Evolutionary conservation across 129 eudicot genomes (phyloP), one percentile per base, ranked within the genome.

Genomic region (Saposhnikovia divaricata): DNA sequence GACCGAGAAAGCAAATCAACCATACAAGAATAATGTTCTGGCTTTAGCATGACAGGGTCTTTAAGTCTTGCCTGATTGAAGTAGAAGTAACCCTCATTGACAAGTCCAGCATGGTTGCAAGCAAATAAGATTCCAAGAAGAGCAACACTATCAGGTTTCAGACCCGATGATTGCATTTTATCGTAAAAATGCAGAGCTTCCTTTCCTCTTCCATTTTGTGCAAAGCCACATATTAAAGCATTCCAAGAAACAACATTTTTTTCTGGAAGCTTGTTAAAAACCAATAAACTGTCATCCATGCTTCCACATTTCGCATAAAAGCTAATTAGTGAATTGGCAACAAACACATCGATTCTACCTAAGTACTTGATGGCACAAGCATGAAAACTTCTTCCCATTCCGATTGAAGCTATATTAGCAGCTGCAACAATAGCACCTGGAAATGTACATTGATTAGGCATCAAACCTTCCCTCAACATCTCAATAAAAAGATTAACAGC

Each of bases 221-320:
- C 90, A 51, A 81, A 87, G 53, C 92, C 94, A 74, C 88, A 88
- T 61, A 92, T 84, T 51, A 92, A 68, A 69, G 95, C 91, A 39
- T 92, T 92, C 96, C 97, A 92, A 71, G 97, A 86, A 47, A 92
- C 96, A 2, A 85, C 61, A 81, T 88, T 92, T 74, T 77, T 85
- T 31, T 84, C 85, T 0, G 65, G 31, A 70, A 86, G 84, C 79
- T 86, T 88, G n/a, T 69, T 39, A 57, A 92, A 90, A 23, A 61
- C 85, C 78, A 88, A 68, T 9, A 90, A 85, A 88, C 91, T 74
- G 69, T 92, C 95, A 42, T 90, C 95, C 89, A 90, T 88, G 83
- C 86, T 82, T n/a, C 97, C 97, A 83, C 97, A 90, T 88, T 90
- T 92, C 28, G 97, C 90, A 42, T 92, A 92, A 48, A 90, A 92